Percentiles rank a stretch among this genome's conserved stretches.
Evolutionary conservation across 2,329 filamentous ascomycete species (phyloP).

Genomic region (Arthrobotrys megalospora): DNA sequence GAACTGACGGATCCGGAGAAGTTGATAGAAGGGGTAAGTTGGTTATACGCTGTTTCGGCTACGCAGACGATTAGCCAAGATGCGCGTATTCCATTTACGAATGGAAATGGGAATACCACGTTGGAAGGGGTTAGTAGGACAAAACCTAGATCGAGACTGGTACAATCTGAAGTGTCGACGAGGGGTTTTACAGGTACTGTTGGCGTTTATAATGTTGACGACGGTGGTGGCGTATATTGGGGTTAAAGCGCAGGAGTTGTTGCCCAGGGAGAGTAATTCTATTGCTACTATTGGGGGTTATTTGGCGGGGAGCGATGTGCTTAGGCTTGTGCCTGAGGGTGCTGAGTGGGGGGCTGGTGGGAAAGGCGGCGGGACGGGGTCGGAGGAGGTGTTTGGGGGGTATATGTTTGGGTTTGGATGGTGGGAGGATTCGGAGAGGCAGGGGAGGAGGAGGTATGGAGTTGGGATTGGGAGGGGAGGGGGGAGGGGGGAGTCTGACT

Average conservation of each 20-base stretch:
- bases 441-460: slow-evolving; percentile 43
- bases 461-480: slow-evolving; percentile 47
- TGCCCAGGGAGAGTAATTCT: slow-evolving; percentile 65
- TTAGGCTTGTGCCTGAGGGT: slow-evolving; percentile 63
- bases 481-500: not conserved
- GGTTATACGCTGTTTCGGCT: slow-evolving; percentile 64
- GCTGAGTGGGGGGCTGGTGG: slow-evolving; percentile 64
- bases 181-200: slow-evolving; percentile 65
- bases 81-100: slow-evolving; percentile 43
- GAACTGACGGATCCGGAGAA: slow-evolving; percentile 36
- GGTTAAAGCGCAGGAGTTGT: slow-evolving; percentile 62
- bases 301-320: slow-evolving; percentile 64
- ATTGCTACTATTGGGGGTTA: slow-evolving; percentile 65
- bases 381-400: slow-evolving; percentile 56
- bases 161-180: slow-evolving; percentile 65
- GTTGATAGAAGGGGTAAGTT: slow-evolving; percentile 47
- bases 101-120: slow-evolving; percentile 3
- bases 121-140: slow-evolving; percentile 49
- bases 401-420: slow-evolving; percentile 62
- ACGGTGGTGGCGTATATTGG: slow-evolving; percentile 63
- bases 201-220: slow-evolving; percentile 65
- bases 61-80: slow-evolving; percentile 64
- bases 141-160: slow-evolving; percentile 49
- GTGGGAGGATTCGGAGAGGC: slow-evolving; percentile 50
- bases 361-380: slow-evolving; percentile 56